Percentiles rank a stretch among this genome's conserved stretches.
Conservation (phyloP, 106 monocot species). For the Cymbidium sinense region DNA sequence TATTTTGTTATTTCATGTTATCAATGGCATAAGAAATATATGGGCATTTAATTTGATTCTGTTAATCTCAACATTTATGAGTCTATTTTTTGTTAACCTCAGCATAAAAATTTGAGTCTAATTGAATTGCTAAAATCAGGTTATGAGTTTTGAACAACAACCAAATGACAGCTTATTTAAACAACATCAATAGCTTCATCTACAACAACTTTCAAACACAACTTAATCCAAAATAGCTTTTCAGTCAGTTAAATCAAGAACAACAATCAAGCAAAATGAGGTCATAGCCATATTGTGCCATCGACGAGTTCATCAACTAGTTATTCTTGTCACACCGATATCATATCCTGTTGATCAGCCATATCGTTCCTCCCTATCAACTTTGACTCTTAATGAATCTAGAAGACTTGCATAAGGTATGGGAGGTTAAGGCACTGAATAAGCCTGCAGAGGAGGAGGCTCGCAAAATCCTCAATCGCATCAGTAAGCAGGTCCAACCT, state of each 20-base stretch:
- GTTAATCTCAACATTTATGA: too few relatives aligned
- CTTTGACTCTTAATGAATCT: constrained; percentile 35
- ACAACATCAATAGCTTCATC: not conserved
- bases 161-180: not conserved
- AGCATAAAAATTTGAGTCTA: not conserved
- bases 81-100: not conserved
- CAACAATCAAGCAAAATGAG: not conserved
- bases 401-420: constrained; percentile 67
- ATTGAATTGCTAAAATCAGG: not conserved
- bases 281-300: not conserved
- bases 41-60: not conserved
- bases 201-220: not conserved
- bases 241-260: not conserved
- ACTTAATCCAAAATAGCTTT: not conserved
- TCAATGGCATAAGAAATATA: not conserved
- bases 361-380: not conserved
- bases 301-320: not conserved
- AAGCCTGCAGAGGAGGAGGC: constrained; percentile 69
- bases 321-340: not conserved
- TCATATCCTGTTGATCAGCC: too few relatives aligned
- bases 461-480: constrained; percentile 48
- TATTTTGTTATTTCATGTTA: not conserved
- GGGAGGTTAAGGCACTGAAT: constrained; percentile 78
- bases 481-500: constrained; percentile 92
- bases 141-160: not conserved